Evolutionary conservation across 495 filamentous ascomycete genomes (phyloP).

Genomic region (Podospora conica): DNA sequence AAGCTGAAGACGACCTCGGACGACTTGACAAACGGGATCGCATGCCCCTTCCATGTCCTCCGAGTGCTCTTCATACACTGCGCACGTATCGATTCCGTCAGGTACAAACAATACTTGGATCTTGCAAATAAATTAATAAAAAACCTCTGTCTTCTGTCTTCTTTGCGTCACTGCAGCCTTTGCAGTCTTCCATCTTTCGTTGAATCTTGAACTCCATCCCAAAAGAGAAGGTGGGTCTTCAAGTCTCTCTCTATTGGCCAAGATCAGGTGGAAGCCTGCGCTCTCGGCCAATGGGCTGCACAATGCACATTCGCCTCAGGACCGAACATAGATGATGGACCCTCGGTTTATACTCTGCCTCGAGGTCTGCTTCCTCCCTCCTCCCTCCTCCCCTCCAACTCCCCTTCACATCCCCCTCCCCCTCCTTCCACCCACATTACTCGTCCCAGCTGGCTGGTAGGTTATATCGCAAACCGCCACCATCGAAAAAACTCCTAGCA

Average conservation of each 20-base stretch:
- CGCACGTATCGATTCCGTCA: too few species aligned
- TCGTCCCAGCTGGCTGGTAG: background rate
- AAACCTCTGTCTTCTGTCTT: too few species aligned
- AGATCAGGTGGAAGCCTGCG: background rate
- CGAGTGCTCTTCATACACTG: too few species aligned
- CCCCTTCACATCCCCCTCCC: background rate
- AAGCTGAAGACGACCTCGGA: too few species aligned
- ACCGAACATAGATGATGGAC: too few species aligned
- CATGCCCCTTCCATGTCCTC: too few species aligned
- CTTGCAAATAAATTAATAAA: too few species aligned
- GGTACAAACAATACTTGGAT: too few species aligned
- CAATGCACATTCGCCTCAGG: background rate
- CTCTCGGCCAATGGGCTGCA: background rate
- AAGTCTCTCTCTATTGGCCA: background rate
- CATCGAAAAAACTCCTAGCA: background rate
- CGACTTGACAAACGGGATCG: background rate
- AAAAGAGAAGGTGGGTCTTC: background rate
- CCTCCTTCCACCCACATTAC: background rate
- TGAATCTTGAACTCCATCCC: background rate
- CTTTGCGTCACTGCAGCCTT: too few species aligned
- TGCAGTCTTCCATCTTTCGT: too few species aligned
- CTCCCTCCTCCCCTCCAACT: background rate
- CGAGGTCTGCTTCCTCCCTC: background rate
- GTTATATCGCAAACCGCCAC: background rate
- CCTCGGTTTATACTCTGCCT: too few species aligned